Conservation (phyloP, 176 grass and related monocot species). For the Alopecurus myosuroides region DNA sequence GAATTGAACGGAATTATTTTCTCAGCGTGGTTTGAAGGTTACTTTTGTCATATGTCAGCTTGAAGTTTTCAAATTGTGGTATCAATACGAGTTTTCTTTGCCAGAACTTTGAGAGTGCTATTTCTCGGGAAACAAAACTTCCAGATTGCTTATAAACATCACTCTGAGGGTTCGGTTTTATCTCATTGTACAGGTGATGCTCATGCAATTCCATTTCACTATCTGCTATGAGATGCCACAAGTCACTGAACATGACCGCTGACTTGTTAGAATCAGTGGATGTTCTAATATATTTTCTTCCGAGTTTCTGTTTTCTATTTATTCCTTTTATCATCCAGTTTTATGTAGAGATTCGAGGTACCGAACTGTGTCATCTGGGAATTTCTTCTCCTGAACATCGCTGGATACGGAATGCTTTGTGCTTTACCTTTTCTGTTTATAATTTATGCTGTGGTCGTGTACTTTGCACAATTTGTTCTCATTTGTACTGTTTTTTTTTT, state of each 20-base stretch:
- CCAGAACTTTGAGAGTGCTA: background rate
- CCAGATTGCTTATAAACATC: background rate
- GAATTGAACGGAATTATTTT: background rate
- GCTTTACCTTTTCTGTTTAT: too few relatives aligned
- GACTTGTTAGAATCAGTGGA: background rate
- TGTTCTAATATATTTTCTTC: background rate
- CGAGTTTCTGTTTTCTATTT: background rate
- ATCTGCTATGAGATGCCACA: background rate
- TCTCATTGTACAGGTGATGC: background rate
- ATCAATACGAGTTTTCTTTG: background rate
- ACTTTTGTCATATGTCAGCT: background rate
- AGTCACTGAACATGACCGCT: background rate
- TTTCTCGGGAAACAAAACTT: background rate
- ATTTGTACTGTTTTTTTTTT: too few relatives aligned
- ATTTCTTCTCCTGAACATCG: too few relatives aligned
- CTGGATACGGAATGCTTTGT: too few relatives aligned
- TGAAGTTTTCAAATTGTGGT: background rate
- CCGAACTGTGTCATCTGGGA: background rate
- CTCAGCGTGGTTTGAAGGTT: background rate
- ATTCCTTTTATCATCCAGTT: background rate
- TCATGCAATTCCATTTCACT: background rate
- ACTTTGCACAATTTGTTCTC: too few relatives aligned
- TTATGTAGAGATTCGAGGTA: background rate
- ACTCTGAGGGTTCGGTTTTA: background rate
- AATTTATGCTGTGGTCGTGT: too few relatives aligned